A percentile compares a stretch with the other conserved stretches of the same genome.
Evolutionary conservation across 371 early-diverging fungal species (phyloP).

Genomic region (Polyrhizophydium stewartii): DNA sequence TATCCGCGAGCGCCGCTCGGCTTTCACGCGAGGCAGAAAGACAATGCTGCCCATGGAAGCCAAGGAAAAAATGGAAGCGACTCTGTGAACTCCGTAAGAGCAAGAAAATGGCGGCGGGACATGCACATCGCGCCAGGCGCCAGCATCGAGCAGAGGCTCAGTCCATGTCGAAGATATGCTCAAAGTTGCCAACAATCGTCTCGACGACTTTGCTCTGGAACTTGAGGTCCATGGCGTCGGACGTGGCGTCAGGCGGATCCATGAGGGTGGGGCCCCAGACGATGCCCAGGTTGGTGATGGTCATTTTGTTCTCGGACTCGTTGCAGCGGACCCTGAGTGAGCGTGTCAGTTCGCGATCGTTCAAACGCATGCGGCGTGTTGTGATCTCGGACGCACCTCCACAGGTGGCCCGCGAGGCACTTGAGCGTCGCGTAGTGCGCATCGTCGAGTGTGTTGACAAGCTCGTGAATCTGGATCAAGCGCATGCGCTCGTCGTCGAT

Average conservation of each 20-base stretch:
- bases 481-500: conserved; percentile 58
- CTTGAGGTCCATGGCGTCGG: conserved; percentile 30
- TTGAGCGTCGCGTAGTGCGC: conserved; percentile 74
- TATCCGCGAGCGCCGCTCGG: too few species aligned
- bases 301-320: conserved; percentile 84
- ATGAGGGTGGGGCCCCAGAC: conserved; percentile 80
- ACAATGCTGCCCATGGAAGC: neutral
- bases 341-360: neutral
- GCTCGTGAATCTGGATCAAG: conserved; percentile 58
- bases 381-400: conserved; percentile 37
- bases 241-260: conserved; percentile 29
- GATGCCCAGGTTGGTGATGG: conserved; percentile 74
- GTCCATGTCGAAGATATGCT: conserved; percentile 32
- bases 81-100: neutral
- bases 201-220: conserved; percentile 35
- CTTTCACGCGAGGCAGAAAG: neutral
- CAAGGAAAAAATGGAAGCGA: too few species aligned
- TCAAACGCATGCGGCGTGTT: neutral
- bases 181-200: conserved; percentile 28
- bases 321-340: conserved; percentile 71
- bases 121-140: neutral
- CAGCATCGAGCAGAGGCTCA: too few species aligned
- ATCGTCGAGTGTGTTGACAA: conserved; percentile 66
- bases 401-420: conserved; percentile 67
- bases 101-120: neutral